Percentiles rank a stretch among this genome's conserved stretches.
phyloP scores from a whole-genome alignment of 768 basidiomycete species.

The Boletus fagicola region DNA sequence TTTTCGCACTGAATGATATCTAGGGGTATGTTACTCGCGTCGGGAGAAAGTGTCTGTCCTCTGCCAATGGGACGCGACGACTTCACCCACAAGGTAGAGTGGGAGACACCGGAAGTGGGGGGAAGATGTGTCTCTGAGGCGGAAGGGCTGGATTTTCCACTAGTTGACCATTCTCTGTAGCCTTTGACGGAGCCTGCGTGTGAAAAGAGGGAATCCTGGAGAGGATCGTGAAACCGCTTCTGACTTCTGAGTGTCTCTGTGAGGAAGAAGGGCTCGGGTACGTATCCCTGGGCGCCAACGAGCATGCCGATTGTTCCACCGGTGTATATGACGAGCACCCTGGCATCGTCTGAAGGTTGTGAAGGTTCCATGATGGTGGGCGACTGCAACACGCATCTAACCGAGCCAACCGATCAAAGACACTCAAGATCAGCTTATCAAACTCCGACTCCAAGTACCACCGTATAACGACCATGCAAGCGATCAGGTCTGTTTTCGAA shows the following conservation, averaged over 20 bases:
- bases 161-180: constrained; percentile 72
- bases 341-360: constrained; percentile 61
- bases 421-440: background rate
- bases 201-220: constrained; percentile 83
- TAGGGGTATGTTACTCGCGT: constrained; percentile 23
- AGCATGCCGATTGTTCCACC: constrained; percentile 92
- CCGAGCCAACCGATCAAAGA: background rate
- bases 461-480: constrained; percentile 21
- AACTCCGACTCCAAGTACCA: constrained; percentile 4
- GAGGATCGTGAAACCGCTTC: constrained; percentile 88
- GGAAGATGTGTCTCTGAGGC: constrained; percentile 9
- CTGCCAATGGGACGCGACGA: constrained; percentile 68
- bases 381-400: background rate
- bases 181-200: constrained; percentile 76
- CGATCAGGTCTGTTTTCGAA: constrained; percentile 30
- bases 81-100: constrained; percentile 54
- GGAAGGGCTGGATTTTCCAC: constrained; percentile 55
- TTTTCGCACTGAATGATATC: constrained; percentile 41
- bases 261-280: constrained; percentile 84
- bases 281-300: constrained; percentile 70
- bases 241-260: constrained; percentile 82
- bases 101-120: constrained; percentile 16
- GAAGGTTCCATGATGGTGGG: constrained; percentile 45
- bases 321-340: constrained; percentile 86
- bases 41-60: constrained; percentile 36